A percentile compares a stretch with the other conserved stretches of the same genome.
phyloP scores from a whole-genome alignment of 352 stramenopile species.

The Aphanomyces astaci region DNA sequence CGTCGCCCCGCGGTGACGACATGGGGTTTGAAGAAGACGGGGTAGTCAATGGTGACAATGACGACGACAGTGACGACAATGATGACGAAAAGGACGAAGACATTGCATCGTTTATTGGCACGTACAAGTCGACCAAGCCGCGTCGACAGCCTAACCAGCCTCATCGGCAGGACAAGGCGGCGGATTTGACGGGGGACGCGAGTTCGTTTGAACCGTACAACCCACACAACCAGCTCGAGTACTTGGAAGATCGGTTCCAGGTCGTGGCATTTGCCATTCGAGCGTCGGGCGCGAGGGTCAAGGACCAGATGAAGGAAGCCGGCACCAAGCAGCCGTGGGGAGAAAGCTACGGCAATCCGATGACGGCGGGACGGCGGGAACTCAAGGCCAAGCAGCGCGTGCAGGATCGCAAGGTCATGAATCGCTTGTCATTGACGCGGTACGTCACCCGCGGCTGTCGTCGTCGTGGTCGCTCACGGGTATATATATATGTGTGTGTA shows the following conservation, averaged over 20 bases:
- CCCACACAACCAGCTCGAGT: slow-evolving; percentile 76
- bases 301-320: slow-evolving; percentile 86
- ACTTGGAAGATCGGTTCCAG: slow-evolving; percentile 83
- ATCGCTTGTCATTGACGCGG: slow-evolving; percentile 54
- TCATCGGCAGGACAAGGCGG: no score
- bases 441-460: no score
- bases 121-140: slow-evolving; percentile 34
- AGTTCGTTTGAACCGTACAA: slow-evolving; percentile 76
- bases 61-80: slow-evolving; percentile 27
- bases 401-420: slow-evolving; percentile 54
- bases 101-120: slow-evolving; percentile 54
- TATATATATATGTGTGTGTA: not conserved
- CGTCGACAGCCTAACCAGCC: slow-evolving; percentile 13
- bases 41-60: slow-evolving; percentile 23
- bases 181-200: no score
- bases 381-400: slow-evolving; percentile 83
- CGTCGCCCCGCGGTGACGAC: no score
- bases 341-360: slow-evolving; percentile 39
- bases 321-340: slow-evolving; percentile 77
- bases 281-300: slow-evolving; percentile 69
- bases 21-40: not conserved
- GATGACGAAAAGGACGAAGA: slow-evolving; percentile 17
- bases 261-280: slow-evolving; percentile 82
- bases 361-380: slow-evolving; percentile 57
- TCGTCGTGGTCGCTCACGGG: no score